A percentile compares a stretch with the other conserved stretches of the same genome.
These are phyloP conservation scores for Hypoxylon trugodes DNA, from an alignment of 495 filamentous ascomycete species.

Conservation along the genomic window DNA sequence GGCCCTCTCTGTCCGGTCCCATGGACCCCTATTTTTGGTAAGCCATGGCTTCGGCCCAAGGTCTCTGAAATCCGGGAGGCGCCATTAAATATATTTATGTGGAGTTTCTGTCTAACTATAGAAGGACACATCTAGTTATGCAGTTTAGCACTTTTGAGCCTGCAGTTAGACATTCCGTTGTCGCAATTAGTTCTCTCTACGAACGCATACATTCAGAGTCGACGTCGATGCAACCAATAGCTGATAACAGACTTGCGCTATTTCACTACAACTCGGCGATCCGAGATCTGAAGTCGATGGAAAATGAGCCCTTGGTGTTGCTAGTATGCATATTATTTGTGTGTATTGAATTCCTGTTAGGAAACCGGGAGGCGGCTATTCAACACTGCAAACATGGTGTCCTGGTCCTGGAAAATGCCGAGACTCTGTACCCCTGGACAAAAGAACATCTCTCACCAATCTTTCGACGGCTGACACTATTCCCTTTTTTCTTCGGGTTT, in stretches of 20 bases:
- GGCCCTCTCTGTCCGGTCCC: slow-evolving; percentile 57
- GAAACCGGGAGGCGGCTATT: slow-evolving; percentile 55
- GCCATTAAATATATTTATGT: background rate
- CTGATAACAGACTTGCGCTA: slow-evolving; percentile 54
- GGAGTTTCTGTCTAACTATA: background rate
- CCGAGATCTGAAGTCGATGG: slow-evolving; percentile 47
- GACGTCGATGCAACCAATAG: slow-evolving; percentile 33
- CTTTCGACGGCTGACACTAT: slow-evolving; percentile 51
- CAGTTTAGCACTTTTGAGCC: slow-evolving; percentile 65
- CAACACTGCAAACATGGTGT: slow-evolving; percentile 55
- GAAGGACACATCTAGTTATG: slow-evolving; percentile 58
- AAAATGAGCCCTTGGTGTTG: slow-evolving; percentile 57
- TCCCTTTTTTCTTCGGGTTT: slow-evolving; percentile 46
- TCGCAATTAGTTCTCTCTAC: slow-evolving; percentile 64
- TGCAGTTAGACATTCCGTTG: slow-evolving; percentile 67
- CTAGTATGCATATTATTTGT: slow-evolving; percentile 67
- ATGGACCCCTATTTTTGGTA: slow-evolving; percentile 63
- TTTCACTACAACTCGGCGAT: slow-evolving; percentile 66
- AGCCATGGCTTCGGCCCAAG: background rate
- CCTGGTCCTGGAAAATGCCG: slow-evolving; percentile 44
- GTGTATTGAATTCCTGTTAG: slow-evolving; percentile 65
- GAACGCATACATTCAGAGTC: slow-evolving; percentile 39
- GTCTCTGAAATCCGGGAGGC: background rate
- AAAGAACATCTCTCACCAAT: slow-evolving; percentile 54
- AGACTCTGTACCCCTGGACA: slow-evolving; percentile 42